A percentile compares a stretch with the other conserved stretches of the same genome.
These are phyloP conservation scores for Trichoderma atroviride DNA, from an alignment of 2,329 filamentous ascomycete genomes.

Conservation along the genomic window DNA sequence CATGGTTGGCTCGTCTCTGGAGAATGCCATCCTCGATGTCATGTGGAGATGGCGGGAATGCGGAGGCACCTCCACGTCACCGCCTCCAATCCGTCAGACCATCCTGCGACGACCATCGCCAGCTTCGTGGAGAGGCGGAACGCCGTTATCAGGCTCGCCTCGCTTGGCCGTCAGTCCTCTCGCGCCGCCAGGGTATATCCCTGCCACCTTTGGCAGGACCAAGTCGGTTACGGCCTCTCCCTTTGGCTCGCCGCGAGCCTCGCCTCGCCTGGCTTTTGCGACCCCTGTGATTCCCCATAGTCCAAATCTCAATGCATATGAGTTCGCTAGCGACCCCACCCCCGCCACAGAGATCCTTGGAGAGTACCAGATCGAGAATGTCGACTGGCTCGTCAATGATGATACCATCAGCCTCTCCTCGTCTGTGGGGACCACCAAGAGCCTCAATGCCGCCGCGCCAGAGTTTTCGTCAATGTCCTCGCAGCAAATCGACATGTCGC, in stretches of 20 bases:
- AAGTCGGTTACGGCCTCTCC: slow-evolving; percentile 83
- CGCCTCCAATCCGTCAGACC: slow-evolving; percentile 83
- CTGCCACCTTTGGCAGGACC: slow-evolving; percentile 71
- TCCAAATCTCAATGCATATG: slow-evolving; percentile 90
- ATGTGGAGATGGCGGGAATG: slow-evolving; percentile 81
- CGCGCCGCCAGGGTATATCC: slow-evolving; percentile 80
- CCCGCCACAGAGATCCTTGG: slow-evolving; percentile 85
- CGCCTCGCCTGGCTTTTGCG: slow-evolving; percentile 85
- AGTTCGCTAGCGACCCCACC: slow-evolving; percentile 81
- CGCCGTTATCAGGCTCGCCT: slow-evolving; percentile 81
- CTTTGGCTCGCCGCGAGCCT: slow-evolving; percentile 91
- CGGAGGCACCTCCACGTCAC: slow-evolving; percentile 68
- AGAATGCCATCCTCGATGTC: slow-evolving; percentile 87
- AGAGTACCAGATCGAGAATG: slow-evolving; percentile 89
- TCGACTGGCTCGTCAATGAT: slow-evolving; percentile 96
- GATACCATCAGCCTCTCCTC: slow-evolving; percentile 80
- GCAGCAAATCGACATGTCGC: slow-evolving; percentile 87
- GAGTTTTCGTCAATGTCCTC: slow-evolving; percentile 67
- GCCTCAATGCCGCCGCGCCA: slow-evolving; percentile 76
- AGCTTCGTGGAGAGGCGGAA: slow-evolving; percentile 87
- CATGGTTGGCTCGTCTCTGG: slow-evolving; percentile 74
- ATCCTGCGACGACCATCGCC: slow-evolving; percentile 89
- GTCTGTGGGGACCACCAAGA: slow-evolving; percentile 67
- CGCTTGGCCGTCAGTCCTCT: slow-evolving; percentile 80
- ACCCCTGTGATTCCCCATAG: slow-evolving; percentile 92